Conservation (phyloP, 2,329 filamentous ascomycete species). For the Dactylonectria macrodidyma region DNA sequence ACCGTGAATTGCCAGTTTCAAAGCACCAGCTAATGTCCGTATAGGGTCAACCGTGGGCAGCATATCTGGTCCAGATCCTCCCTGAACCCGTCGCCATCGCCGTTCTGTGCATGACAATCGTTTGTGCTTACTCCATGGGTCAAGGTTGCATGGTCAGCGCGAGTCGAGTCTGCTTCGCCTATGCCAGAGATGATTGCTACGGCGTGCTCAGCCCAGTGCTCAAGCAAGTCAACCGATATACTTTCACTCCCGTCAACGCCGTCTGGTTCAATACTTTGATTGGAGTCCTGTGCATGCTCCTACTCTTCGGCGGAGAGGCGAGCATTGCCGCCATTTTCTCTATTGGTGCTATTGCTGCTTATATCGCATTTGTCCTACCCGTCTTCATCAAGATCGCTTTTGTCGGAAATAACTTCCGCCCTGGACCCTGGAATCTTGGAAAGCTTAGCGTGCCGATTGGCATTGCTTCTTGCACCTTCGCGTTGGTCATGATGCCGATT, state of each 20-base stretch:
- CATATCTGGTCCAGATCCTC: slow-evolving; percentile 25
- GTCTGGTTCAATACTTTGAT: slow-evolving; percentile 33
- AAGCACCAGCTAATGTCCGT: neutral
- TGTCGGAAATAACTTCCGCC: slow-evolving; percentile 32
- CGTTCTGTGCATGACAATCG: slow-evolving; percentile 28
- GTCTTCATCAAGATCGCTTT: slow-evolving; percentile 34
- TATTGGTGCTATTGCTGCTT: slow-evolving; percentile 29
- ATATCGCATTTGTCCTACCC: slow-evolving; percentile 29
- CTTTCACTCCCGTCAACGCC: slow-evolving; percentile 27
- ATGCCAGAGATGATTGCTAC: slow-evolving; percentile 33
- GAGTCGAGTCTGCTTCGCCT: slow-evolving; percentile 32
- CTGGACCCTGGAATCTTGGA: slow-evolving; percentile 32
- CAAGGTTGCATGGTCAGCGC: slow-evolving; percentile 31
- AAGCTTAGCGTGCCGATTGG: slow-evolving; percentile 23
- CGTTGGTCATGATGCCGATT: slow-evolving; percentile 33
- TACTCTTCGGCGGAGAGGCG: slow-evolving; percentile 29
- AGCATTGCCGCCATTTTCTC: slow-evolving; percentile 33
- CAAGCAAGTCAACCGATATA: slow-evolving; percentile 27
- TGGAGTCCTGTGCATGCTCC: slow-evolving; percentile 30
- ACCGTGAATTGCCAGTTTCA: rapidly evolving
- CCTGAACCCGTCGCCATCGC: slow-evolving; percentile 23
- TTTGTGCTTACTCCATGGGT: slow-evolving; percentile 29
- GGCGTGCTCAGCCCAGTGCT: slow-evolving; percentile 25
- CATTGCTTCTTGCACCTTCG: slow-evolving; percentile 21
- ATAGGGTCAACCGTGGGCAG: slow-evolving; percentile 32